phyloP scores from a whole-genome alignment of 2,329 filamentous ascomycete species.

The Anthostomella pinea region DNA sequence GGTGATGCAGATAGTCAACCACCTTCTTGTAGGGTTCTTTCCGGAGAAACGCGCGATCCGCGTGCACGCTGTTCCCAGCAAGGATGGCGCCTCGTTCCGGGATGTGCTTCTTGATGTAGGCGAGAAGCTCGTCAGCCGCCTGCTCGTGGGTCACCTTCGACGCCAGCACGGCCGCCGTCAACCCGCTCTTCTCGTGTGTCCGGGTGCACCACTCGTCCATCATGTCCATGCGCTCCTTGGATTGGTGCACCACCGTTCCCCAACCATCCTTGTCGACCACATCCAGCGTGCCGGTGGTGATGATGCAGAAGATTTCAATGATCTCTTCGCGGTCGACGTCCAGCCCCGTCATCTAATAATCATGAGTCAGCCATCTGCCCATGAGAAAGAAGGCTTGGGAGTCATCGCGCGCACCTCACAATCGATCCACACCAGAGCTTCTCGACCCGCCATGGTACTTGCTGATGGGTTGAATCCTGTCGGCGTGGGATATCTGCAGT shows the following conservation, averaged over 20 bases:
- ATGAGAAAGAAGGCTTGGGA: background rate
- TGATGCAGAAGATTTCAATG: conserved; percentile 86
- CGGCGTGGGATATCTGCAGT: no score
- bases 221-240: conserved; percentile 63
- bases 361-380: conserved; percentile 1
- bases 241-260: conserved; percentile 75
- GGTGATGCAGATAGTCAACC: conserved; percentile 77
- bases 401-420: conserved; percentile 43
- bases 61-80: conserved; percentile 91
- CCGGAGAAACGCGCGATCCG: conserved; percentile 78
- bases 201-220: conserved; percentile 90
- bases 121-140: conserved; percentile 70
- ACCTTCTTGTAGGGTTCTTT: conserved; percentile 71
- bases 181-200: conserved; percentile 77
- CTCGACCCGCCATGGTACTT: conserved; percentile 14
- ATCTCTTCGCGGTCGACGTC: conserved; percentile 77
- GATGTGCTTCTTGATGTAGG: conserved; percentile 72
- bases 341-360: conserved; percentile 83
- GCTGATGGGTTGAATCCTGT: no score
- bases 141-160: conserved; percentile 70
- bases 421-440: conserved; percentile 25
- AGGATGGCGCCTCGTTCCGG: conserved; percentile 70
- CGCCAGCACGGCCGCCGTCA: conserved; percentile 71
- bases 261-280: conserved; percentile 75
- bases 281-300: conserved; percentile 78